Conservation (phyloP, 148 eudicot genomes). For the Rheum nobile region DNA sequence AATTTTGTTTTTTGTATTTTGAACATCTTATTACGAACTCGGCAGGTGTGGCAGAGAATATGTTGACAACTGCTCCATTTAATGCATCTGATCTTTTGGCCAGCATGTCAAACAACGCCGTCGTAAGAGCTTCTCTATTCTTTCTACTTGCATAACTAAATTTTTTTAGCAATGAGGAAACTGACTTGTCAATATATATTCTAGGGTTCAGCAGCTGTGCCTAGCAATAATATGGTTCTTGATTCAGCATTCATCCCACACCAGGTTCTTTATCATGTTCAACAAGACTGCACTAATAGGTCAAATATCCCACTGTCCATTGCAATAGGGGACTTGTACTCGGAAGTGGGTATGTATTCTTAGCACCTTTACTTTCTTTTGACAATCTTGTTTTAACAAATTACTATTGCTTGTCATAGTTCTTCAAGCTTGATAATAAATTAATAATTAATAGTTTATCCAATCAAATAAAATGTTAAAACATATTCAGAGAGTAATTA, state of each 20-base stretch:
- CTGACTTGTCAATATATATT: conserved; percentile 6
- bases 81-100: conserved; percentile 34
- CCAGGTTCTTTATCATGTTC: conserved; percentile 48
- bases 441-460: neutral
- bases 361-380: too few relatives aligned
- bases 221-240: conserved; percentile 36
- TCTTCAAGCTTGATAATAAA: neutral
- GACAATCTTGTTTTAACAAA: neutral
- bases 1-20: too few relatives aligned
- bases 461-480: neutral
- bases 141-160: neutral
- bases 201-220: conserved; percentile 64
- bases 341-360: neutral
- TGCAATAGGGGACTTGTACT: conserved; percentile 5
- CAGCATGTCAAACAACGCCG: conserved; percentile 37
- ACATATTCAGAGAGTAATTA: too few relatives aligned
- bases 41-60: conserved; percentile 47
- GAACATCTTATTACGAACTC: neutral
- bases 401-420: neutral
- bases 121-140: conserved; percentile 36
- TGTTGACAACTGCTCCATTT: conserved; percentile 32
- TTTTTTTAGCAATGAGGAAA: neutral
- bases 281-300: conserved; percentile 39
- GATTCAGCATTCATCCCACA: conserved; percentile 61
- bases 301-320: conserved; percentile 40